A percentile compares a stretch with the other conserved stretches of the same genome.
Evolutionary conservation across 2,329 filamentous ascomycete species (phyloP).

Genomic region (Trichocomaceae sp.): DNA sequence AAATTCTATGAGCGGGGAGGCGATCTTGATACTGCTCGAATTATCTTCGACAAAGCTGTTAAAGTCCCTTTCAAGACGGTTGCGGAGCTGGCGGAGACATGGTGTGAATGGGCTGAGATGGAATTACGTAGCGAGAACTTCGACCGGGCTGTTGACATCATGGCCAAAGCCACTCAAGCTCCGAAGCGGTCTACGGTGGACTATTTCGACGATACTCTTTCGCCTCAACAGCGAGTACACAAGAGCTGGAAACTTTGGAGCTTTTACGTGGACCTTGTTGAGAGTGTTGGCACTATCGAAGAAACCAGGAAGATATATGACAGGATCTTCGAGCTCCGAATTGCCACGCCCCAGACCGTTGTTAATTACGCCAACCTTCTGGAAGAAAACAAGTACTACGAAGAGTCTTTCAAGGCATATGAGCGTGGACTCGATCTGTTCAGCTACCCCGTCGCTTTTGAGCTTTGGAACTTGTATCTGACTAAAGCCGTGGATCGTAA

Average conservation of each 20-base stretch:
- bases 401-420: slow-evolving; percentile 97
- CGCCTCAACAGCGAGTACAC: slow-evolving; percentile 91
- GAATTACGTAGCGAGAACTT: slow-evolving; percentile 94
- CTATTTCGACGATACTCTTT: slow-evolving; percentile 92
- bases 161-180: slow-evolving; percentile 96
- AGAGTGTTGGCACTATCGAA: slow-evolving; percentile 83
- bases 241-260: slow-evolving; percentile 99
- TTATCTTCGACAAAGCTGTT: slow-evolving; percentile 96
- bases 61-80: slow-evolving; percentile 98
- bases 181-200: slow-evolving; percentile 97
- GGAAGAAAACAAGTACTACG: slow-evolving; percentile 90
- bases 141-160: slow-evolving; percentile 86
- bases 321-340: slow-evolving; percentile 93
- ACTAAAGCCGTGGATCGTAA: slow-evolving; percentile 96
- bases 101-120: slow-evolving; percentile 99
- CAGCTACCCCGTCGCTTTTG: slow-evolving; percentile 95
- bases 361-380: slow-evolving; percentile 97
- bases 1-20: slow-evolving; percentile 91
- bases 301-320: slow-evolving; percentile 95
- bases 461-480: slow-evolving; percentile 96
- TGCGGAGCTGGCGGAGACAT: slow-evolving; percentile 93
- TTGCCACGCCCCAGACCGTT: slow-evolving; percentile 94
- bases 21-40: slow-evolving; percentile 73
- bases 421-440: slow-evolving; percentile 96
- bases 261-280: slow-evolving; percentile 96